phyloP scores from a whole-genome alignment of 768 basidiomycete genomes.

The Suillus occidentalis region DNA sequence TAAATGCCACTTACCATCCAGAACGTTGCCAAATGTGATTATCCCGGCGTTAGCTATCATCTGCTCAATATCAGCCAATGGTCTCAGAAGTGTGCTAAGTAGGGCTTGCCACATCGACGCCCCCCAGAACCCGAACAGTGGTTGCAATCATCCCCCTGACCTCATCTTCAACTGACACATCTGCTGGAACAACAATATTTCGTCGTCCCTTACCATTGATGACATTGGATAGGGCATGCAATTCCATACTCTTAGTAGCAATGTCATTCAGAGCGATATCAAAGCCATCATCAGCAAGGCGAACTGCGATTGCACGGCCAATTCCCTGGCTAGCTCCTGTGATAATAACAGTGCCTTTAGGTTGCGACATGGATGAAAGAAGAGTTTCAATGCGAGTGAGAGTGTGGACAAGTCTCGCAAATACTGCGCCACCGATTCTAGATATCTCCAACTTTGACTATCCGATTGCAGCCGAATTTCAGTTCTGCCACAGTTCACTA shows the following conservation, averaged over 20 bases:
- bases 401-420: background rate
- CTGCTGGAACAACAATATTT: conserved; percentile 5
- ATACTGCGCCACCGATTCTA: background rate
- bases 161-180: conserved; percentile 18
- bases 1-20: background rate
- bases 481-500: background rate
- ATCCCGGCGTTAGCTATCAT: conserved; percentile 14
- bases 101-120: conserved; percentile 16
- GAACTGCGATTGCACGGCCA: conserved; percentile 46
- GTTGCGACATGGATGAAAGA: background rate
- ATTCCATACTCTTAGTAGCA: conserved; percentile 6
- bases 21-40: background rate
- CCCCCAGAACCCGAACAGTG: conserved; percentile 12
- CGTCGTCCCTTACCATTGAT: conserved; percentile 13
- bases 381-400: background rate
- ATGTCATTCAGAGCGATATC: conserved; percentile 49
- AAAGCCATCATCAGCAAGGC: conserved; percentile 48
- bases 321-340: conserved; percentile 50
- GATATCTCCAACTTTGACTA: background rate
- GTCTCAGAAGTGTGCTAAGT: background rate
- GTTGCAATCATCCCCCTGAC: conserved; percentile 14
- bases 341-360: conserved; percentile 37
- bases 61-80: background rate
- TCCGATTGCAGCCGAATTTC: background rate
- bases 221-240: conserved; percentile 14